Percentiles rank a stretch among this genome's conserved stretches.
These are phyloP conservation scores for Podaxis carcinomalis DNA, from an alignment of 768 basidiomycete genomes.

Conservation along the genomic window DNA sequence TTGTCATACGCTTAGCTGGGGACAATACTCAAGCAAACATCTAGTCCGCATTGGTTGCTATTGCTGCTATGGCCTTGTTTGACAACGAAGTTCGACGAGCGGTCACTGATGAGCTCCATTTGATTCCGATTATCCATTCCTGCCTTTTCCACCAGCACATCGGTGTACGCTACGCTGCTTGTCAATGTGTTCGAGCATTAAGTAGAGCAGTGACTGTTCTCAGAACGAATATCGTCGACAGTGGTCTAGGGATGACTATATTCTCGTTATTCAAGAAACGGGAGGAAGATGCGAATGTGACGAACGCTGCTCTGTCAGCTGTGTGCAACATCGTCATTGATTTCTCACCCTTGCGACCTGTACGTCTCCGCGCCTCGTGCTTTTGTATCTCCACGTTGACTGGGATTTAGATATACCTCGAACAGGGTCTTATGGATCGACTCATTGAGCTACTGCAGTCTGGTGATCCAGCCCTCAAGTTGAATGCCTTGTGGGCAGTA, in stretches of 20 bases:
- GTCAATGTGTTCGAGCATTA: slow-evolving; percentile 80
- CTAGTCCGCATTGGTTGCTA: slow-evolving; percentile 69
- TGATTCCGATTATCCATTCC: slow-evolving; percentile 30
- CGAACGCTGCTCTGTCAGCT: slow-evolving; percentile 64
- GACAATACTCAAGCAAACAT: not conserved
- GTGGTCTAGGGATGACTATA: slow-evolving; percentile 69
- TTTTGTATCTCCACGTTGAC: slow-evolving; percentile 4
- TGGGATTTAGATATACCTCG: slow-evolving; percentile 52
- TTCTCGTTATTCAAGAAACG: slow-evolving; percentile 43
- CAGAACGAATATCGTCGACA: slow-evolving; percentile 82
- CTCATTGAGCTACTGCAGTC: slow-evolving; percentile 51
- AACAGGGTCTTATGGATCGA: slow-evolving; percentile 61
- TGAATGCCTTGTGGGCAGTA: slow-evolving; percentile 82
- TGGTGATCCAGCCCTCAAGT: slow-evolving; percentile 50
- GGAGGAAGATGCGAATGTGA: slow-evolving; percentile 63
- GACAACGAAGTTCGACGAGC: slow-evolving; percentile 68
- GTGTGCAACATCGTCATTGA: slow-evolving; percentile 86
- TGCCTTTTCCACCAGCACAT: slow-evolving; percentile 38
- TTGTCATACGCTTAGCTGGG: not conserved
- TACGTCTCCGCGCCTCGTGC: slow-evolving; percentile 30
- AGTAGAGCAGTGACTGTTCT: slow-evolving; percentile 76
- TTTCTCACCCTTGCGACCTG: slow-evolving; percentile 75
- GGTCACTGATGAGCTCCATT: slow-evolving; percentile 53
- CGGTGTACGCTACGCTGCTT: slow-evolving; percentile 82
- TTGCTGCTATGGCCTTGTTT: slow-evolving; percentile 70